Evolutionary conservation across 176 grass and related monocot species (phyloP), one percentile per base, ranked within the genome.

Genomic region (Musa troglodytarum): DNA sequence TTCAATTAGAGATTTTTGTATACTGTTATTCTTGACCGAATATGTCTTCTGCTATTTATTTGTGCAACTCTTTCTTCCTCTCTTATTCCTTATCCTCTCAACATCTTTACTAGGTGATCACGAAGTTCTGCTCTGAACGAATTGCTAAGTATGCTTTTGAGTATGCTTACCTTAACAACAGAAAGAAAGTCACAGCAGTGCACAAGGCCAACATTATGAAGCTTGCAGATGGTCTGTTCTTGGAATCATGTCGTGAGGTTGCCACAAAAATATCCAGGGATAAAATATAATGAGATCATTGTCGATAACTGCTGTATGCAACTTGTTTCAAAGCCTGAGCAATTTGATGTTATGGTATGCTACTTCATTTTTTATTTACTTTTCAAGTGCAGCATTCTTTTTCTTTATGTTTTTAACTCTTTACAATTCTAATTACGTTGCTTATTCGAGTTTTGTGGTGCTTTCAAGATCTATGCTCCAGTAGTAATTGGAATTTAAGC

Each of bases 171-270:
- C 82, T 99, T 57, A 99, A 99, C 82, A 99, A 99, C 80, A 82
- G 96, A 87, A 99, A 89, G 85, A 99, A 86, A 89, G 96, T 99
- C 69, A 89, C 96, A 56, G 91, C 88, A 2, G 96, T 99, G 14
- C 96, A 95, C 82, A 98, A 99, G 82, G 90, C 96, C 50, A 99
- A 99, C 76, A 99, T 99, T 64, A 99, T 99, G 96, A 99, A 99
- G 80, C 86, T 99, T 74, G 96, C 96, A 66, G 96, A 99, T 87
- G 96, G 96, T 74, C 76, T 99, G 59, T 99, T 99, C 65, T 80
- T 99, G 54, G 96, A 99, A 81, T 99, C 91, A 81, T 99, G 96
- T 50, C 96, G 88, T 51, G 96, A 94, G 81, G 88, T 99, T 68
- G 91, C 96, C 53, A 91, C 87, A n/a, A 61, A 99, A 95, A 53